phyloP scores from a whole-genome alignment of 345 rosid genomes.

The Brassica juncea region DNA sequence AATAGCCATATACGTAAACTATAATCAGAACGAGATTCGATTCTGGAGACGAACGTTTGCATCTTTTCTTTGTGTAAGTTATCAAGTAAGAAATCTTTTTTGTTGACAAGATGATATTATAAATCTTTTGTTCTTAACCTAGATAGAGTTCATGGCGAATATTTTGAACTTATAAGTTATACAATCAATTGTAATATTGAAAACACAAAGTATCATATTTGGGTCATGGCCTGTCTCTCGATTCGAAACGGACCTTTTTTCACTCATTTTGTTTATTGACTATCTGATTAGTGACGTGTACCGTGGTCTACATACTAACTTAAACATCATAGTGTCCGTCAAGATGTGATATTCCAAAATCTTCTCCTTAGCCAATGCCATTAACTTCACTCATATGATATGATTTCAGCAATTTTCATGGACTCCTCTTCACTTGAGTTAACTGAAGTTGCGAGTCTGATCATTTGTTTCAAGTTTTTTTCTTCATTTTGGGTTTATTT shows the following conservation, averaged over 20 bases:
- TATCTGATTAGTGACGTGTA: background rate
- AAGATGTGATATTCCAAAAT: background rate
- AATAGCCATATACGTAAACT: background rate
- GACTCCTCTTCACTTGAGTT: background rate
- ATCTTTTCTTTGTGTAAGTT: constrained; percentile 5
- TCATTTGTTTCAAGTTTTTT: background rate
- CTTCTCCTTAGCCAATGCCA: background rate
- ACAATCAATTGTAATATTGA: background rate
- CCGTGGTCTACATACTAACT: background rate
- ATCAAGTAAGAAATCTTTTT: background rate
- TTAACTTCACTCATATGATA: background rate
- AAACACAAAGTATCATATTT: background rate
- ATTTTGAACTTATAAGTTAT: background rate
- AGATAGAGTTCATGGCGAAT: background rate
- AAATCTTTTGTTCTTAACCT: background rate
- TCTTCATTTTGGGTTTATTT: background rate
- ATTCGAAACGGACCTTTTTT: background rate
- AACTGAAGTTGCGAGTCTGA: background rate
- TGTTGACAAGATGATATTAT: background rate
- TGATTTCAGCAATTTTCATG: background rate
- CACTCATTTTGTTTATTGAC: background rate
- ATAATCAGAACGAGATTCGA: constrained; percentile 11
- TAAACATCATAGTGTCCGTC: background rate
- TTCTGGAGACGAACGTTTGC: constrained; percentile 2
- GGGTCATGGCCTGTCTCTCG: background rate